These are phyloP conservation scores for Pyrrhoderma lamaoense DNA, from an alignment of 1,284 basidiomycete genomes.

Conservation along the genomic window DNA sequence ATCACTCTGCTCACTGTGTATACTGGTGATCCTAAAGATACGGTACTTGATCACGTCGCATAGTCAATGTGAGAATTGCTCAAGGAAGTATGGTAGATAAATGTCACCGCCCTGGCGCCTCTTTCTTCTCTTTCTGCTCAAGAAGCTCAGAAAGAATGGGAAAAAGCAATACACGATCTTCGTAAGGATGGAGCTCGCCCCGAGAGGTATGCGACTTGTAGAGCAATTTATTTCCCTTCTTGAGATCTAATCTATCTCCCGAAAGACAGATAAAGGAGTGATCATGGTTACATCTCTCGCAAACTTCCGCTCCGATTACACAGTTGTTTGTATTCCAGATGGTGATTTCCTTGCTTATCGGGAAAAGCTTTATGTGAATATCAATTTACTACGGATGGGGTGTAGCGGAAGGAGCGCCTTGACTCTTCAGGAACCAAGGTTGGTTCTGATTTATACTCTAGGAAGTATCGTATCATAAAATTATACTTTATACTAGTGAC, in stretches of 20 bases:
- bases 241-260: slow-evolving; percentile 7
- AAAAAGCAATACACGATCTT: slow-evolving; percentile 49
- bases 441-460: slow-evolving; percentile 18
- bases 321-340: slow-evolving; percentile 66
- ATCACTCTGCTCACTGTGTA: slow-evolving; percentile 61
- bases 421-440: slow-evolving; percentile 69
- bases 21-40: slow-evolving; percentile 64
- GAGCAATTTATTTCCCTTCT: slow-evolving; percentile 1
- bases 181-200: slow-evolving; percentile 61
- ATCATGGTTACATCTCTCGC: slow-evolving; percentile 77
- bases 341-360: slow-evolving; percentile 57
- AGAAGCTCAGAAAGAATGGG: slow-evolving; percentile 51
- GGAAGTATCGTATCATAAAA: not conserved
- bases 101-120: slow-evolving; percentile 49
- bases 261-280: slow-evolving; percentile 54
- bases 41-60: slow-evolving; percentile 31
- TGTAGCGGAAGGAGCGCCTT: slow-evolving; percentile 68
- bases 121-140: slow-evolving; percentile 31
- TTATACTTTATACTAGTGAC: slow-evolving; percentile 38
- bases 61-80: slow-evolving; percentile 5
- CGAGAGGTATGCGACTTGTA: slow-evolving; percentile 40
- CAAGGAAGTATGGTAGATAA: slow-evolving; percentile 36
- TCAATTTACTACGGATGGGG: slow-evolving; percentile 71
- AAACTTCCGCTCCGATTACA: slow-evolving; percentile 77
- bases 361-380: slow-evolving; percentile 68